Conservation (phyloP, 2,329 filamentous ascomycete species). For the Xylaria sp. region DNA sequence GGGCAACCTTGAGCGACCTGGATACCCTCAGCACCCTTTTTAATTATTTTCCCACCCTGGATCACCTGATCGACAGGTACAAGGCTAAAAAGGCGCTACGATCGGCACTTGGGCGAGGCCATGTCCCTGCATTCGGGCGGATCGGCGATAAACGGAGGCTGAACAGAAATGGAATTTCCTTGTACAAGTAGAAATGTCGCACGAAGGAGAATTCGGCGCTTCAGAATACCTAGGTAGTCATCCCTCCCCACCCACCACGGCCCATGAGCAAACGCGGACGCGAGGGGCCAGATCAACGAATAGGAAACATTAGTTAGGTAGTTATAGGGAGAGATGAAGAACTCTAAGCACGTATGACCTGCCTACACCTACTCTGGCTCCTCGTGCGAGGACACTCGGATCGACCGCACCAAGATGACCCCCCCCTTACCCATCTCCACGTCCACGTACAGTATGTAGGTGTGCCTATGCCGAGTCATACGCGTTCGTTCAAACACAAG, state of each 20-base stretch:
- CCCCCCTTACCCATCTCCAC: constrained; percentile 5
- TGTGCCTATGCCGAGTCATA: neutral
- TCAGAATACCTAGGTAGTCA: neutral
- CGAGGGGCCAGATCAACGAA: neutral
- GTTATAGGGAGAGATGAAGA: neutral
- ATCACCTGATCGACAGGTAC: constrained; percentile 36
- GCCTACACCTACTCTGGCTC: neutral
- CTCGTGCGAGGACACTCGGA: neutral
- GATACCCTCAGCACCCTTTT: constrained; percentile 16
- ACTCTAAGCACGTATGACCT: neutral
- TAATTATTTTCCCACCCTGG: constrained; percentile 20
- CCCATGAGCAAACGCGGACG: neutral
- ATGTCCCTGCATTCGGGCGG: constrained; percentile 23
- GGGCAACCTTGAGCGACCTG: neutral
- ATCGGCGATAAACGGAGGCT: constrained; percentile 26
- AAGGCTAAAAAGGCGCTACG: constrained; percentile 35
- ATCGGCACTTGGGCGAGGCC: constrained; percentile 31
- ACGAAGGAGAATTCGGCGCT: constrained; percentile 16
- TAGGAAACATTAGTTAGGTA: neutral
- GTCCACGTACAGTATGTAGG: neutral
- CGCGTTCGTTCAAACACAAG: neutral
- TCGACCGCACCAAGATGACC: constrained; percentile 14
- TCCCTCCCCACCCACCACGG: too few relatives aligned
- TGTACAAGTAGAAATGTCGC: constrained; percentile 13
- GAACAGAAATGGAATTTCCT: constrained; percentile 27